Percentiles rank a stretch among this genome's conserved stretches.
Evolutionary conservation across 352 stramenopile species (phyloP).

Genomic region (Globisporangium okanoganense): DNA sequence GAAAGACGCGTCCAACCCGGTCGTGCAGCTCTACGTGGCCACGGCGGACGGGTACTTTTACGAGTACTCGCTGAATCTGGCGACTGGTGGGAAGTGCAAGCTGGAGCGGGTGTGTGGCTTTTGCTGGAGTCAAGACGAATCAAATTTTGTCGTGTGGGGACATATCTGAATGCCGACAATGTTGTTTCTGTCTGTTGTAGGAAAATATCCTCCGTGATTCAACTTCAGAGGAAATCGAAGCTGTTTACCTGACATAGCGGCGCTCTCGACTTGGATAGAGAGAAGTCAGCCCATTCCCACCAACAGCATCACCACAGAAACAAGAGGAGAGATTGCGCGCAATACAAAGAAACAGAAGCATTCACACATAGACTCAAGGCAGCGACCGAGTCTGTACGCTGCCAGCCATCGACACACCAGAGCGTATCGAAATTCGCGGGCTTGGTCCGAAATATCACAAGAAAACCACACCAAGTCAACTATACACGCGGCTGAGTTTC

Average conservation of each 20-base stretch:
- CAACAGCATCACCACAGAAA: not conserved
- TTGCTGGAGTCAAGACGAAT: not conserved
- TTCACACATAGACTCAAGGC: too few relatives aligned
- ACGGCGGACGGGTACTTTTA: constrained; percentile 85
- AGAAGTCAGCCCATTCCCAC: not conserved
- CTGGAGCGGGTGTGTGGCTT: constrained; percentile 55
- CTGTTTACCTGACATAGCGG: constrained; percentile 70
- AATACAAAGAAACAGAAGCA: not conserved
- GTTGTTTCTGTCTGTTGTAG: constrained; percentile 22
- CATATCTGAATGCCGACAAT: not conserved
- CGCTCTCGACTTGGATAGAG: not conserved
- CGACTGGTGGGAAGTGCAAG: constrained; percentile 72
- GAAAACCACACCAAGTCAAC: too few relatives aligned
- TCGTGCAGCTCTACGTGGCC: constrained; percentile 75
- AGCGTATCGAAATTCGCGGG: too few relatives aligned
- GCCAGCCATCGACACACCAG: too few relatives aligned
- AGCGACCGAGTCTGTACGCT: too few relatives aligned
- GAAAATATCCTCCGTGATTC: constrained; percentile 83
- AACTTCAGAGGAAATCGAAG: constrained; percentile 82
- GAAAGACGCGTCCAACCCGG: constrained; percentile 37
- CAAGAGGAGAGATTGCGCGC: too few relatives aligned
- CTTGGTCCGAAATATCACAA: too few relatives aligned
- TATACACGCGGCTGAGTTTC: too few relatives aligned
- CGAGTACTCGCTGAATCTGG: constrained; percentile 80
- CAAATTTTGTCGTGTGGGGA: not conserved